Evolutionary conservation across 1,284 basidiomycete species (phyloP).

Genomic region (Tremellales sp.): DNA sequence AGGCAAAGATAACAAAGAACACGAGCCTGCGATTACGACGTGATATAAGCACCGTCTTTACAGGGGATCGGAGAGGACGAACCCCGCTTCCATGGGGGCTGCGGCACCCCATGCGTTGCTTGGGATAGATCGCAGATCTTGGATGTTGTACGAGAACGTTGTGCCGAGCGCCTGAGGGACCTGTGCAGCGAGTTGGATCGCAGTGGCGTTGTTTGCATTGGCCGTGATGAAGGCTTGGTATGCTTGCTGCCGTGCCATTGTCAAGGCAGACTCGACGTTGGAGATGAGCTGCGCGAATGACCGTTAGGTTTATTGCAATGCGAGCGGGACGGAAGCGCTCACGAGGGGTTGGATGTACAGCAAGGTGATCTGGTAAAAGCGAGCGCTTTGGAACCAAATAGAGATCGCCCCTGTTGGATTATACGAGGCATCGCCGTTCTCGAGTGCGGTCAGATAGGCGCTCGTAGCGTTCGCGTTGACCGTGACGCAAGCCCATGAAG

Average conservation of each 20-base stretch:
- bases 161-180: slow-evolving; percentile 38
- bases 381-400: slow-evolving; percentile 33
- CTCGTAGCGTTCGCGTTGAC: slow-evolving; percentile 40
- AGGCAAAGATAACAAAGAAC: slow-evolving; percentile 42
- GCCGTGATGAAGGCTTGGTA: slow-evolving; percentile 15
- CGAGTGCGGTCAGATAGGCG: slow-evolving; percentile 22
- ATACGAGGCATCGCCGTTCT: slow-evolving; percentile 35
- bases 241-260: slow-evolving; percentile 19
- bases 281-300: slow-evolving; percentile 7
- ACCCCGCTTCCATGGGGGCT: slow-evolving; percentile 41
- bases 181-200: slow-evolving; percentile 12
- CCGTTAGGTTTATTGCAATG: background rate
- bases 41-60: background rate
- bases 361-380: slow-evolving; percentile 41
- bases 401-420: slow-evolving; percentile 38
- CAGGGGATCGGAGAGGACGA: background rate
- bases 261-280: slow-evolving; percentile 9
- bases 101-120: slow-evolving; percentile 32
- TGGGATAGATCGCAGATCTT: slow-evolving; percentile 33
- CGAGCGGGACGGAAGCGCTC: slow-evolving; percentile 6
- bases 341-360: slow-evolving; percentile 35
- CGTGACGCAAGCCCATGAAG: slow-evolving; percentile 34
- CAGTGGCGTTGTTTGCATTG: slow-evolving; percentile 10
- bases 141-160: slow-evolving; percentile 32
- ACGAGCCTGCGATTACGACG: slow-evolving; percentile 17